Evolutionary conservation across 768 basidiomycete genomes (phyloP).

Genomic region (Paxillus ammoniavirescens): DNA sequence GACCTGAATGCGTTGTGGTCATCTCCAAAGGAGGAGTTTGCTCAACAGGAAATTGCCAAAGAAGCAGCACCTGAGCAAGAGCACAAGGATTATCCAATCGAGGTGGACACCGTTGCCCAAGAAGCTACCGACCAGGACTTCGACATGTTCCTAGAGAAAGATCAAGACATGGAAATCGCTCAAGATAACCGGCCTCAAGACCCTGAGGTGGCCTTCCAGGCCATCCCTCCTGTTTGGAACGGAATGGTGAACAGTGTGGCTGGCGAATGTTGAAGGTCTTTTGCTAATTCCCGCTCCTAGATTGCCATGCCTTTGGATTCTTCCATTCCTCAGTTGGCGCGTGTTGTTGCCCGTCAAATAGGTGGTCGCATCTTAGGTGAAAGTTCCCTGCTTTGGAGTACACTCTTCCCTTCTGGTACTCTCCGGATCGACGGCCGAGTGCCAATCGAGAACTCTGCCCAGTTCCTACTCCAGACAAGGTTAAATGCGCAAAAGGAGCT

Average conservation of each 20-base stretch:
- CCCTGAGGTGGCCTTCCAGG: slow-evolving; percentile 51
- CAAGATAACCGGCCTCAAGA: slow-evolving; percentile 32
- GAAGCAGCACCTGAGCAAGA: slow-evolving; percentile 30
- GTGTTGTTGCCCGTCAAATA: slow-evolving; percentile 72
- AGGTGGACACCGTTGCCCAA: slow-evolving; percentile 33
- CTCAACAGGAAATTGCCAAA: slow-evolving; percentile 16
- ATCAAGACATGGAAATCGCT: slow-evolving; percentile 35
- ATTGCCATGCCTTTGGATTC: slow-evolving; percentile 81
- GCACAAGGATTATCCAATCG: slow-evolving; percentile 45
- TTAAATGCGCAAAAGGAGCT: slow-evolving; percentile 79
- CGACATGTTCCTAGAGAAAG: slow-evolving; percentile 79
- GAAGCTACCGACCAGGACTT: slow-evolving; percentile 78
- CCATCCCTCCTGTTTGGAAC: slow-evolving; percentile 63
- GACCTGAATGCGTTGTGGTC: slow-evolving; percentile 74
- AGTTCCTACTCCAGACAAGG: slow-evolving; percentile 77
- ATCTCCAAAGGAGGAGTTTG: slow-evolving; percentile 38
- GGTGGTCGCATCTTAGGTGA: slow-evolving; percentile 64
- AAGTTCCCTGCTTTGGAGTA: slow-evolving; percentile 68
- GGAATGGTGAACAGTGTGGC: slow-evolving; percentile 56
- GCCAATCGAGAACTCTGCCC: slow-evolving; percentile 66
- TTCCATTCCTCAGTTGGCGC: slow-evolving; percentile 61
- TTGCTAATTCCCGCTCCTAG: slow-evolving; percentile 38
- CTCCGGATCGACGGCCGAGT: slow-evolving; percentile 86
- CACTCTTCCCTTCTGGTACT: slow-evolving; percentile 67
- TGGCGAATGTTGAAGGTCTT: background rate